Base-by-base conservation (phyloP, 2,329 filamentous ascomycete species). In the Calonectria montana region DNA sequence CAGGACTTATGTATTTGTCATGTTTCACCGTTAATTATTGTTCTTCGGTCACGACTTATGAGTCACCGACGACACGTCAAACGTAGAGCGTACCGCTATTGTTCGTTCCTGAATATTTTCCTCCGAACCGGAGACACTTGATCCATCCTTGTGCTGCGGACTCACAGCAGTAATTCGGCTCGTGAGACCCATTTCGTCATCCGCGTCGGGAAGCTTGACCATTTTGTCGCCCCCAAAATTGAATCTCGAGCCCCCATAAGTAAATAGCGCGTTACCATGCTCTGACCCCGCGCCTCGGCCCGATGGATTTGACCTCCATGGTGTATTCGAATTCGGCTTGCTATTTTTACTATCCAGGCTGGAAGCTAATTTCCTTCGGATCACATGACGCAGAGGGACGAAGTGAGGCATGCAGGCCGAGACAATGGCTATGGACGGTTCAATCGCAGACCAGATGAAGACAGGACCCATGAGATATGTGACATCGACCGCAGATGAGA, bases 371-470 rank as follows among this genome's bases (percentile, higher is more conserved):
- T 64, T 73, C 6, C 67, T 53, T 6, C 57, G 37, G 6, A 70
- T 25, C 4, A 70, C 45, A n/a, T 73, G 57, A 4, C 63, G 67
- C 1, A 73, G 62, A 0, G 71, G 71, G 21, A 63, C 71, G 1
- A 73, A 67, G n/a, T 73, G 67, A 8, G 68, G 71, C 7, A 73
- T 65, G 4, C 68, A 73, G 16, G 68, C 71, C 4, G 71, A 71
- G 3, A 73, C 64, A 8, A 73, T 71, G 15, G 64, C 71, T 12
- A 73, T 68, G 3, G 57, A 73, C 0, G 68, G 71, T 45, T 73
- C 68, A n/a, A 73, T 62, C 12, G 65, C 68, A 2, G 71, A 73
- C 71, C 64, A 73, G 29, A 73, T 73, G 21, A 71, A 71, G 4
- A 73, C 47, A 27, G 68, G 68, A 5, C 71, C 71, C 64, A 73